Evolutionary conservation across 768 basidiomycete genomes (phyloP), one percentile per base, ranked within the genome.

Genomic region (Rhodotorula babjevae): DNA sequence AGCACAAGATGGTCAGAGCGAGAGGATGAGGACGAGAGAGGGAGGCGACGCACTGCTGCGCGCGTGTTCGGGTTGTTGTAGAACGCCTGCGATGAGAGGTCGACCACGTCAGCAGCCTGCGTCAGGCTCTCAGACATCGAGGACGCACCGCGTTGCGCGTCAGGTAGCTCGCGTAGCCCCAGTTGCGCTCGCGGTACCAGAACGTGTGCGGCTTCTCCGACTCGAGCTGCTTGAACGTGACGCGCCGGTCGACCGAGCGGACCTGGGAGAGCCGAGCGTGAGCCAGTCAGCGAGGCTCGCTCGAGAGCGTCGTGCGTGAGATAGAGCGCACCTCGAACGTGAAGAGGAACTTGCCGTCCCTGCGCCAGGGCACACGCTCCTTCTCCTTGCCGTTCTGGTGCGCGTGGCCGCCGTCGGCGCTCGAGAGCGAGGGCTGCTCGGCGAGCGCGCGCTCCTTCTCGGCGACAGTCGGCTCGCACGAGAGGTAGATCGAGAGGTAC

Each of bases 401-500:
- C n/a, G 50, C 25, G 27, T 31, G 18, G 2, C 19, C 36, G 19
- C 33, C 36, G 3, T 59, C 33, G 14, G 46, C 11, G 25, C 25
- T 57, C 12, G 44, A 23, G 1, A 46, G 23, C 18, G 47, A 59
- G 1, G 60, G 60, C 14, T 47, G 46, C 42, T 75, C 74, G 14
- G 53, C 18, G 0, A 69, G 31, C 3, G 75, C 77, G 2, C 74
- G 56, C 52, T 77, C 76, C 29, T 68, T 77, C 64, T 83, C 82
- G 31, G 79, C 76, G 14, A 73, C 67, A 18, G 82, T 83, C 5
- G 82, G 82, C 76, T 79, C 78, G 44, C 73, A 74, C 3, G 76
- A 75, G 12, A 79, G 76, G 67, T 78, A 79, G 29, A 79, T 69
- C 42, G 78, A 76, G 57, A 69, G 36, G 63, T 73, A 71, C 52